Conservation (phyloP, 306 rosid genomes). For the Begonia loranthoides region DNA sequence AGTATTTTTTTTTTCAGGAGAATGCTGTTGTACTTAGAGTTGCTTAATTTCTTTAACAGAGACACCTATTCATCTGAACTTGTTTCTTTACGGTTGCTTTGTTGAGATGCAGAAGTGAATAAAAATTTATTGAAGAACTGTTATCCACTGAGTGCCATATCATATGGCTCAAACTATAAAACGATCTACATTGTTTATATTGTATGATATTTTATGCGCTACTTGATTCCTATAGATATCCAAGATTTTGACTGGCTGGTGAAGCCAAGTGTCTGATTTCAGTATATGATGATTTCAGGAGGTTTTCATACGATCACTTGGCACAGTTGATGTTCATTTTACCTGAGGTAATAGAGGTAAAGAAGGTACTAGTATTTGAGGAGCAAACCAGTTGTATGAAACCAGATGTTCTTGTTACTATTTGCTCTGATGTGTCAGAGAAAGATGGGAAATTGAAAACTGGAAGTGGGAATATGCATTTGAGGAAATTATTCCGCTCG, state of each 20-base stretch:
- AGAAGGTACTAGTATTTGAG: slow-evolving; percentile 32
- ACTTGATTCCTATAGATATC: neutral
- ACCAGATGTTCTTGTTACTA: slow-evolving; percentile 52
- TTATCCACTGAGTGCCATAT: too few relatives aligned
- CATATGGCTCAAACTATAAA: too few relatives aligned
- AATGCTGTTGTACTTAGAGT: too few relatives aligned
- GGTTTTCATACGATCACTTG: slow-evolving; percentile 53
- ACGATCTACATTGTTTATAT: neutral
- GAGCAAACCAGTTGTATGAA: slow-evolving; percentile 52
- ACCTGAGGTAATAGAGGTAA: slow-evolving; percentile 51
- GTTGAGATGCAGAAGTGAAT: too few relatives aligned
- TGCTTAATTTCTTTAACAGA: too few relatives aligned
- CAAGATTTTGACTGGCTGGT: too few relatives aligned
- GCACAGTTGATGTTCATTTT: slow-evolving; percentile 67
- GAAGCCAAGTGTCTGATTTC: neutral
- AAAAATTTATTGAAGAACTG: too few relatives aligned
- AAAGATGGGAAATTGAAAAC: slow-evolving; percentile 14
- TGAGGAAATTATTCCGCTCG: slow-evolving; percentile 32
- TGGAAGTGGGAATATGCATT: slow-evolving; percentile 16
- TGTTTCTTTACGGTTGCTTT: too few relatives aligned
- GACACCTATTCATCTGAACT: too few relatives aligned
- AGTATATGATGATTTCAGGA: slow-evolving; percentile 27
- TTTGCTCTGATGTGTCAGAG: slow-evolving; percentile 25
- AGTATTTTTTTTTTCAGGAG: too few relatives aligned
- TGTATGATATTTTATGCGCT: neutral